Evolutionary conservation across 306 rosid genomes (phyloP), one percentile per base, ranked within the genome.

Genomic region (Pyrus communis): DNA sequence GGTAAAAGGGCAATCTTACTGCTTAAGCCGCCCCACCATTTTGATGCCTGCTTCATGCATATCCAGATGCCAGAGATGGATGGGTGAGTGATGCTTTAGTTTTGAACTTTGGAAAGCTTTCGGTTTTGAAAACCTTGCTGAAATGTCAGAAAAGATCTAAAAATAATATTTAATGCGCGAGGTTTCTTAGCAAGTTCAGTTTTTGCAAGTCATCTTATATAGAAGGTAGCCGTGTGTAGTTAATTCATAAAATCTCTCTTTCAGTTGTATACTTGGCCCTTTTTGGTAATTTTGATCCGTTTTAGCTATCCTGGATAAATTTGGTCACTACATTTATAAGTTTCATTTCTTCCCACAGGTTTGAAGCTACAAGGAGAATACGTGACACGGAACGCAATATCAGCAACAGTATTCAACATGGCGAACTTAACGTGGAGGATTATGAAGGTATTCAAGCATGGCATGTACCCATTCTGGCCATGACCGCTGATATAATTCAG

Each of bases 41-140:
- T 92, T 73, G 91, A 90, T 78, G 98, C 98, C 52, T 92, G 98
- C 78, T 95, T 95, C 81, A 95, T 95, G 98, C 97, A 95, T 82
- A 88, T 95, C 69, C 97, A 95, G 82, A 95, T 95, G 98, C 98
- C 98, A 3, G 96, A 85, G 81, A 95, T 95, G 96, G 96, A 95
- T 45, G 98, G 98, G 98, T 95, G 88, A 67, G 96, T 7, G 59
- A 17, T 82, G n/a, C n/a, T 3, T 69, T 66, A 61, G 15, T 33
- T 33, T 33, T 33, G 35, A 33, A 33, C 35, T 67, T 38, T 72
- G 31, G n/a, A 59, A 51, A 57, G 25, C 21, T 62, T 75, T 28
- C 18, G 62, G 12, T 31, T 61, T 40, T 54, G 3, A 42, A 27
- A 73, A 13, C 33, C 23, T 33, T 7, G 68, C 68, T 21, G 30